Evolutionary conservation across 1,284 basidiomycete species (phyloP).

Genomic region (Lignosus rhinocerotis): DNA sequence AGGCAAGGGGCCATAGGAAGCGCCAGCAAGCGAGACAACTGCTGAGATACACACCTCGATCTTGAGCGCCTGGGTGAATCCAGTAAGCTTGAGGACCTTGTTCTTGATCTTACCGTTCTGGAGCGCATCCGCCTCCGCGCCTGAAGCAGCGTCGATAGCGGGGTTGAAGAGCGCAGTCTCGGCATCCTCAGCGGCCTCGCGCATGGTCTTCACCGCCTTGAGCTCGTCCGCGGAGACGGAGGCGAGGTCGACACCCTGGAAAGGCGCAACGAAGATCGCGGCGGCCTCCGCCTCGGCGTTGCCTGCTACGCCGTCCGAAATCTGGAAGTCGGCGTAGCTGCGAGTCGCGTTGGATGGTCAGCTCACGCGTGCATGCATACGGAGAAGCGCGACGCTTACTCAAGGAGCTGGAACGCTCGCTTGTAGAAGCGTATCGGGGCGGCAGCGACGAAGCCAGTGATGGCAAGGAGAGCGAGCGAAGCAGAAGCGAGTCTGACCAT

Average conservation of each 20-base stretch:
- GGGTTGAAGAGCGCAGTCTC: conserved; percentile 48
- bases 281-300: conserved; percentile 42
- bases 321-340: conserved; percentile 36
- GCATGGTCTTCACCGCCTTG: conserved; percentile 45
- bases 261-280: conserved; percentile 45
- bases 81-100: conserved; percentile 53
- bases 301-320: conserved; percentile 45
- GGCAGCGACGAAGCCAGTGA: conserved; percentile 14
- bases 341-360: not conserved
- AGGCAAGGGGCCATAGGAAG: too few relatives aligned
- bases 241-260: conserved; percentile 39
- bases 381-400: conserved; percentile 1
- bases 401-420: conserved; percentile 18
- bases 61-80: conserved; percentile 41
- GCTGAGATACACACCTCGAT: conserved; percentile 35
- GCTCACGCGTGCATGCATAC: too few relatives aligned
- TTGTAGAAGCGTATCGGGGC: conserved; percentile 14
- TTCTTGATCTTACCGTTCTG: conserved; percentile 51
- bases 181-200: conserved; percentile 43
- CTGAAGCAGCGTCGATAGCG: conserved; percentile 42
- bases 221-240: conserved; percentile 31
- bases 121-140: conserved; percentile 40
- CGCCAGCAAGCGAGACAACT: too few relatives aligned
- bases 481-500: conserved; percentile 18
- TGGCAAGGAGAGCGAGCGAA: conserved; percentile 9